These are phyloP conservation scores for Torrubiella hemipterigena DNA, from an alignment of 2,329 filamentous ascomycete species.

Conservation along the genomic window DNA sequence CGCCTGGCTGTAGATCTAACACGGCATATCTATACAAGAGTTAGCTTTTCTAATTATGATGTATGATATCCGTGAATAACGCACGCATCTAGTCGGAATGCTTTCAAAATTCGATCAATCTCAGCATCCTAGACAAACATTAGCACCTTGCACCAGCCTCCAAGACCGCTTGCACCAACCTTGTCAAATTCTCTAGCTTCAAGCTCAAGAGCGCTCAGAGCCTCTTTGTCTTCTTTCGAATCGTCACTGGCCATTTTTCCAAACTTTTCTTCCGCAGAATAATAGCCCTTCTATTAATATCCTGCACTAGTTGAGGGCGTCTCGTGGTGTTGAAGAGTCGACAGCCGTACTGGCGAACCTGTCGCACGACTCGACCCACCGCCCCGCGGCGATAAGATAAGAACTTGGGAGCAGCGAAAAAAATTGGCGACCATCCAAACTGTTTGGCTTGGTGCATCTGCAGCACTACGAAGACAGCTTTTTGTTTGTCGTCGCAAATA, in stretches of 20 bases:
- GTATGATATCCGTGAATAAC: constrained; percentile 8
- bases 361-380: constrained; percentile 12
- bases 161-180: constrained; percentile 40
- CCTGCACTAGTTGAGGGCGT: no score
- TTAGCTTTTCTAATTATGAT: constrained; percentile 3
- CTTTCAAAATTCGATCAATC: constrained; percentile 85
- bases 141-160: no score
- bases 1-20: constrained; percentile 87
- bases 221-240: constrained; percentile 53
- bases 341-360: no score
- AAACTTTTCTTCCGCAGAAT: constrained; percentile 8
- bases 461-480: no score
- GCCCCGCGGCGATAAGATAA: constrained; percentile 28
- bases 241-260: constrained; percentile 24
- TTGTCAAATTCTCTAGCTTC: constrained; percentile 90
- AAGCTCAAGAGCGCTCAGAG: constrained; percentile 67
- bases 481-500: no score
- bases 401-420: constrained; percentile 15
- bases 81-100: constrained; percentile 63
- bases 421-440: no score
- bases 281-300: background rate
- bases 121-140: constrained; percentile 67
- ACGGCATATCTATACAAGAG: constrained; percentile 63
- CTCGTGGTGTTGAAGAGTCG: no score
- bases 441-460: no score